Evolutionary conservation across 805 yeast species (phyloP), one percentile per base, ranked within the genome.

Genomic region (Starmerella stellata): DNA sequence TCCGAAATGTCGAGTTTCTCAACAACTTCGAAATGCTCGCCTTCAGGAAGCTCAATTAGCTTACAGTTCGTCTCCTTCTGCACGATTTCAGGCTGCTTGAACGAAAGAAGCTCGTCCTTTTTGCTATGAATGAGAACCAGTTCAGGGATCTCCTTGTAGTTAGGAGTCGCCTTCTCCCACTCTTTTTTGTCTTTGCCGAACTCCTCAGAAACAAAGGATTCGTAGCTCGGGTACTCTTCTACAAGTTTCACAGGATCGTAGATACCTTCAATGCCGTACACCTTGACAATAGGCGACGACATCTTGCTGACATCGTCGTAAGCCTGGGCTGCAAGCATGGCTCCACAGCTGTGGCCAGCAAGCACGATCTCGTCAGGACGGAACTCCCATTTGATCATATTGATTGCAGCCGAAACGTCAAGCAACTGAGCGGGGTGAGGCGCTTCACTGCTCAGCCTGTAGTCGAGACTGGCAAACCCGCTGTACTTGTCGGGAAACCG

Each of bases 311-410:
- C 18, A 14, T 18, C 16, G 15, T n/a, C 17, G 13, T 37, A 34
- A 3, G 40, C 28, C 41, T 78, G 85, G 27, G 74, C 60, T 4
- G 66, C 59, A 35, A 78, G 51, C 1, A 78, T 72, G 1, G 85
- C 80, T 2, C 94, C 94, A 4, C 74, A 90, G 1, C 90, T 77
- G 57, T 81, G 93, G 0, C 93, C 94, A 9, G 70, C 61, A 0
- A 73, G 44, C 2, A 56, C 55, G 3, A 63, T 33, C 20, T 49
- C 30, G 3, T 41, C 35, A 14, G 68, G 46, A 5, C 48, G 42
- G 28, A 51, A 47, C 0, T 52, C 45, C 7, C 40, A 19, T 7
- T 43, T 37, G 3, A 57, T 37, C 18, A 48, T 38, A 19, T 44
- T 42, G 5, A 78, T 46, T 0, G 71, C 78, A 0, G 36, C 38